Base-by-base conservation (phyloP, 306 rosid species). In the Fragaria vesca region DNA sequence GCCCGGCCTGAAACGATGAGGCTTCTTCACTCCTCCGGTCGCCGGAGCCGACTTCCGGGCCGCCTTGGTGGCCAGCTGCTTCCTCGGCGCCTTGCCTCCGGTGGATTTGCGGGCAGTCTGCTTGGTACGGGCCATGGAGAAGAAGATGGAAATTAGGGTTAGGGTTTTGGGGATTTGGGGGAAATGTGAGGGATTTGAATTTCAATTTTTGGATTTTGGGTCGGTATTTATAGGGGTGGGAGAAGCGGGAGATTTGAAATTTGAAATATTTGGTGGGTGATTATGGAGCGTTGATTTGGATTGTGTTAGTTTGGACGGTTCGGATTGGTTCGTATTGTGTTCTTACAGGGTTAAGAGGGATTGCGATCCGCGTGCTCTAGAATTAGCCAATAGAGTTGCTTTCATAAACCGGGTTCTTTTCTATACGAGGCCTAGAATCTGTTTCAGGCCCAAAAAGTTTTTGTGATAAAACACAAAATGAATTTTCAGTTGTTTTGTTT, bases 101-200 rank as follows among this genome's bases (percentile, higher is more conserved):
- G 78, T 79, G 67, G 83, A 79, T 2, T 79, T 79, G 26, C 83
- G 58, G 12, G 83, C 83, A 12, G 83, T 79, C 45, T 79, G 83
- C 82, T 79, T 79, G 12, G 82, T 79, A 11, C 82, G 83, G 4
- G 83, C 78, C 78, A 79, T 73, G 65, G 2, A 40, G 34, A 18
- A 40, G 34, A 18, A 4, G 28, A 32, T 38, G 6, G 32, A 30
- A n/a, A 4, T n/a, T n/a, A 28, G 45, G 24, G 58, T 6, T 12
- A 30, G 12, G 21, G 1, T 5, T 16, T 32, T 6, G 12, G 11
- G 61, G 3, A 2, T 16, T 32, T 18, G 28, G 11, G 61, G 3
- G 32, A 30, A 30, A 54, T 16, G 13, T 13, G 24, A 71, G 57
- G 79, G n/a, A 0, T 17, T 46, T 12, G 50, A 18, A 48, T 48